phyloP scores from a whole-genome alignment of 1,139 yeast species.

The Entelexis paramagnoliae region DNA sequence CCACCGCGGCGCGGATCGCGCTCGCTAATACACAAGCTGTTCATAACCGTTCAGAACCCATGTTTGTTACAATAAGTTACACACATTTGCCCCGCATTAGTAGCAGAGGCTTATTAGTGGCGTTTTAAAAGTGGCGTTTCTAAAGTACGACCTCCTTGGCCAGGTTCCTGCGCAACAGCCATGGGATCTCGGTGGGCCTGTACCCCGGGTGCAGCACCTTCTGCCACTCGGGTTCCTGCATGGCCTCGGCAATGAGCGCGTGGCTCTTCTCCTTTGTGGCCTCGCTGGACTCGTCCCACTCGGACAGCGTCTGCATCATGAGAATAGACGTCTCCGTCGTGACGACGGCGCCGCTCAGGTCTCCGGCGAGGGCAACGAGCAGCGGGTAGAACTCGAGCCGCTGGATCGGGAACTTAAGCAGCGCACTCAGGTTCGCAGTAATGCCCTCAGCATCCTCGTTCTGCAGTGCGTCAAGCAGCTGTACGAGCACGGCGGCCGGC shows the following conservation, averaged over 20 bases:
- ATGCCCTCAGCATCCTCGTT: slow-evolving; percentile 7
- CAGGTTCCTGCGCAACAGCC: slow-evolving; percentile 20
- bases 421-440: slow-evolving; percentile 5
- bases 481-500: slow-evolving; percentile 20
- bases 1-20: too few relatives aligned
- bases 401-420: slow-evolving; percentile 15
- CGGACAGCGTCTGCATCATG: slow-evolving; percentile 22
- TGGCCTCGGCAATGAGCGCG: slow-evolving; percentile 13
- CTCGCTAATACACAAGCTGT: too few relatives aligned
- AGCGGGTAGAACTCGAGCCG: slow-evolving; percentile 20
- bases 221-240: slow-evolving; percentile 12
- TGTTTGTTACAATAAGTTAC: too few relatives aligned
- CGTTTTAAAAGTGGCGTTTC: too few relatives aligned
- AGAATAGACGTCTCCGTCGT: slow-evolving; percentile 9
- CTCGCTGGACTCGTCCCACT: slow-evolving; percentile 24
- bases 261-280: slow-evolving; percentile 7
- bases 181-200: slow-evolving; percentile 14
- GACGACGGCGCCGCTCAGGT: slow-evolving; percentile 3
- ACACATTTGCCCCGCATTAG: too few relatives aligned
- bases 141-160: slow-evolving; percentile 15
- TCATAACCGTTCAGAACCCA: too few relatives aligned
- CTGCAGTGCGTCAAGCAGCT: slow-evolving; percentile 13
- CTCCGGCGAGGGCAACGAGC: slow-evolving; percentile 20
- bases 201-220: slow-evolving; percentile 11
- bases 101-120: too few relatives aligned